A percentile compares a stretch with the other conserved stretches of the same genome.
Evolutionary conservation across 306 rosid genomes (phyloP).

Genomic region (Inga leiocalycina): DNA sequence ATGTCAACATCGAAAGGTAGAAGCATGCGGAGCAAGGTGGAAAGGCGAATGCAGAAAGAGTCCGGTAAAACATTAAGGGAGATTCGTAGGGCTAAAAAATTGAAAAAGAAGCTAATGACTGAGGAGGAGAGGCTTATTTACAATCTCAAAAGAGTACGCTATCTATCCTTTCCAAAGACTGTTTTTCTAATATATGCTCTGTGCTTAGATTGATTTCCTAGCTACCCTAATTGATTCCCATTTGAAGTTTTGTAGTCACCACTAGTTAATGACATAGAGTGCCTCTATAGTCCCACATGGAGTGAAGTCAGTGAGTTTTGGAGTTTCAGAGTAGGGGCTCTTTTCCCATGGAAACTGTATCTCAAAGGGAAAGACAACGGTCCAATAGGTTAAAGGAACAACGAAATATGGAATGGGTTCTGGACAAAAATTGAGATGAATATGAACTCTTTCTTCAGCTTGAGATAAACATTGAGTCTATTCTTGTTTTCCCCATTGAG

Average conservation of each 20-base stretch:
- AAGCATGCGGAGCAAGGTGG: slow-evolving; percentile 96
- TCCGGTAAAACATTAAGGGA: slow-evolving; percentile 90
- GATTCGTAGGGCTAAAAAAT: slow-evolving; percentile 78
- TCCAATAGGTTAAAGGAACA: background rate
- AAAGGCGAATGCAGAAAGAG: slow-evolving; percentile 85
- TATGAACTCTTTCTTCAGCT: background rate
- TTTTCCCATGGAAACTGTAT: background rate
- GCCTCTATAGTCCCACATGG: background rate
- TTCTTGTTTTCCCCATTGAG: too few species aligned
- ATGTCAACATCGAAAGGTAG: slow-evolving; percentile 87
- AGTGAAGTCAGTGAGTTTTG: background rate
- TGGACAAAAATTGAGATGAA: background rate
- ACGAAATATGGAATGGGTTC: background rate
- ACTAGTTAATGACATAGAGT: background rate
- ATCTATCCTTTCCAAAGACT: slow-evolving; percentile 8
- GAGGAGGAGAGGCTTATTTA: slow-evolving; percentile 88
- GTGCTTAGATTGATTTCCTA: slow-evolving; percentile 25
- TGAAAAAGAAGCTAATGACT: slow-evolving; percentile 92
- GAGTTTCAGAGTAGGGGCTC: background rate
- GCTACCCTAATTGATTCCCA: background rate
- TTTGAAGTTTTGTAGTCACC: slow-evolving; percentile 4
- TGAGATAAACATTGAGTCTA: background rate
- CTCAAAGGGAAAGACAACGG: background rate
- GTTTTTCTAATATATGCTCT: slow-evolving; percentile 28
- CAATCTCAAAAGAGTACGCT: slow-evolving; percentile 88